Percentiles rank a stretch among this genome's conserved stretches.
Conservation (phyloP, 1,284 basidiomycete species). For the Trametes sp. region DNA sequence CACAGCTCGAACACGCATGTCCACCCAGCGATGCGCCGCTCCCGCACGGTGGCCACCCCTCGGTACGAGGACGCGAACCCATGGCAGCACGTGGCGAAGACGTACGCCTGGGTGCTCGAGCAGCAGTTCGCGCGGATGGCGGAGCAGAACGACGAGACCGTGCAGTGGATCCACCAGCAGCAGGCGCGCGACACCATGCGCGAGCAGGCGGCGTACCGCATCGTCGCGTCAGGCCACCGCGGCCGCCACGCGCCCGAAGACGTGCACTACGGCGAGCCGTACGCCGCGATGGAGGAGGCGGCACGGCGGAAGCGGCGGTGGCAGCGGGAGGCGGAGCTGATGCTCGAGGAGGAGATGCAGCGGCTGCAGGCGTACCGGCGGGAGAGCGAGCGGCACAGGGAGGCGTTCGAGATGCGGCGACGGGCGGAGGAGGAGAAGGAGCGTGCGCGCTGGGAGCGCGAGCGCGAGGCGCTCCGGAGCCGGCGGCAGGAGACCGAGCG, state of each 20-base stretch:
- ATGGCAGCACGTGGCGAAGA: constrained; percentile 52
- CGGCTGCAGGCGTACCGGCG: constrained; percentile 40
- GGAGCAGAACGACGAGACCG: constrained; percentile 57
- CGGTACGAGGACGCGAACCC: constrained; percentile 32
- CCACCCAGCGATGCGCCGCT: constrained; percentile 20
- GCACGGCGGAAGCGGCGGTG: constrained; percentile 52
- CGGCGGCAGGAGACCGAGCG: constrained; percentile 49
- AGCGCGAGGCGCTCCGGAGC: constrained; percentile 48
- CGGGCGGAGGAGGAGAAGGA: constrained; percentile 36
- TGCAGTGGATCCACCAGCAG: constrained; percentile 64
- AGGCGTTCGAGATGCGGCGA: constrained; percentile 45
- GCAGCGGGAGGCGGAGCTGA: constrained; percentile 44
- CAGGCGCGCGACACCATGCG: constrained; percentile 47
- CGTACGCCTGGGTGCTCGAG: constrained; percentile 63
- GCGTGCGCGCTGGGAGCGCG: constrained; percentile 42
- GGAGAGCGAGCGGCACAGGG: constrained; percentile 45
- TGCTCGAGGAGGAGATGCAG: constrained; percentile 43
- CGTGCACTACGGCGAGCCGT: constrained; percentile 48
- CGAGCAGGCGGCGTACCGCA: constrained; percentile 27
- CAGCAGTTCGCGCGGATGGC: constrained; percentile 54
- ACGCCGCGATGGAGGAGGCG: constrained; percentile 51
- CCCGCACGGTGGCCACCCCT: constrained; percentile 25
- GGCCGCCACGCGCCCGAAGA: constrained; percentile 53
- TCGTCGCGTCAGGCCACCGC: constrained; percentile 34
- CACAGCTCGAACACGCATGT: constrained; percentile 18